phyloP scores from a whole-genome alignment of 331 rosid species.

The Saraca asoca region DNA sequence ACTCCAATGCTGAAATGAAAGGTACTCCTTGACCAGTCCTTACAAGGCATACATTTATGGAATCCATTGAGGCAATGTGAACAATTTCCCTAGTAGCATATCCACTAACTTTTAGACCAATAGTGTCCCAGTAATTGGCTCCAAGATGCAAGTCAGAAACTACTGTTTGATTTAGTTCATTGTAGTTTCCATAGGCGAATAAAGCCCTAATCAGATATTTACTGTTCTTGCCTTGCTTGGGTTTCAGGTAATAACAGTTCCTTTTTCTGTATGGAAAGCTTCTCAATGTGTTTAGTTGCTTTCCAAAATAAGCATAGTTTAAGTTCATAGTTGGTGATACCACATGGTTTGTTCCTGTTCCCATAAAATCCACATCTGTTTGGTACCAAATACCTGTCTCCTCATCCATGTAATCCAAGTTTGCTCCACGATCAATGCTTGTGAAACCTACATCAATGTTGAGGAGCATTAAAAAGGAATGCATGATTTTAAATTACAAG shows the following conservation, averaged over 20 bases:
- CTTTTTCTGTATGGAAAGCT: background rate
- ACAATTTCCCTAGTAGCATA: background rate
- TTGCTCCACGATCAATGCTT: slow-evolving; percentile 9
- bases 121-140: background rate
- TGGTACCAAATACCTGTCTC: background rate
- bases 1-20: slow-evolving; percentile 31
- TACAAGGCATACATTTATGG: slow-evolving; percentile 32
- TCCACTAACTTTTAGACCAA: fast-evolving
- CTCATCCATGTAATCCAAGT: background rate
- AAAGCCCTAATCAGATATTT: background rate
- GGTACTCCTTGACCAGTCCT: slow-evolving; percentile 6
- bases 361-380: background rate
- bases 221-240: background rate
- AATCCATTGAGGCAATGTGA: background rate
- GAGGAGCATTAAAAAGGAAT: too few relatives aligned
- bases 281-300: background rate
- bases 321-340: too few relatives aligned
- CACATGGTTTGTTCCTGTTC: background rate
- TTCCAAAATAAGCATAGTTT: background rate
- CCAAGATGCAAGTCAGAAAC: background rate
- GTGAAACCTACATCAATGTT: background rate
- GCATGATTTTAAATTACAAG: too few relatives aligned
- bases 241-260: slow-evolving; percentile 1
- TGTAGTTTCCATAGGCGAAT: slow-evolving; percentile 9
- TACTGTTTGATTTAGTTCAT: background rate